A percentile compares a stretch with the other conserved stretches of the same genome.
These are phyloP conservation scores for Ophiobolus disseminans DNA, from an alignment of 2,329 filamentous ascomycete genomes.

Conservation along the genomic window DNA sequence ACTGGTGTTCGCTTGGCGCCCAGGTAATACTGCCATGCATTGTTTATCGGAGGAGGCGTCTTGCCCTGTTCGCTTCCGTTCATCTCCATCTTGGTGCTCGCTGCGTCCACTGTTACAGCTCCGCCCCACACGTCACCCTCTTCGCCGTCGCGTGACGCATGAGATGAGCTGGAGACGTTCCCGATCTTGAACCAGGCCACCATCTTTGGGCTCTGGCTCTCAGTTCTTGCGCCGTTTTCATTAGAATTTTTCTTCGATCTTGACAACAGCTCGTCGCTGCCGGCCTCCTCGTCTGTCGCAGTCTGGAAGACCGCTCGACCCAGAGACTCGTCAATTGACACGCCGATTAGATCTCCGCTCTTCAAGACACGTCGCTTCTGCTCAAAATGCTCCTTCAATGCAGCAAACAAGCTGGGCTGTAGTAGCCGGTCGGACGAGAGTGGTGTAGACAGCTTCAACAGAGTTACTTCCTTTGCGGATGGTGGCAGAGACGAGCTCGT, in stretches of 20 bases:
- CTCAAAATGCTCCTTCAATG: conserved; percentile 88
- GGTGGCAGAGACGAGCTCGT: conserved; percentile 61
- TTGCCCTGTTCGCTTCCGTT: conserved; percentile 85
- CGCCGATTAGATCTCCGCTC: conserved; percentile 84
- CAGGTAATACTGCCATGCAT: conserved; percentile 89
- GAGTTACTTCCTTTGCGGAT: conserved; percentile 77
- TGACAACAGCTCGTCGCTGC: conserved; percentile 61
- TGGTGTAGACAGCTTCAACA: conserved; percentile 88
- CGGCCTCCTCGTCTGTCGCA: conserved; percentile 73
- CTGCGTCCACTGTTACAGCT: conserved; percentile 83
- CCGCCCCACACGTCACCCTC: conserved; percentile 82
- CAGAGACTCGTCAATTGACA: conserved; percentile 85
- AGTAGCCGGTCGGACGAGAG: conserved; percentile 84
- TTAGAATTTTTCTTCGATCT: conserved; percentile 49
- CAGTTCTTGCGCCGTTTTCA: conserved; percentile 20
- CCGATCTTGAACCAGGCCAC: conserved; percentile 95
- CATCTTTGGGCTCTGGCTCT: conserved; percentile 35
- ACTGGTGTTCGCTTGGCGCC: conserved; percentile 73
- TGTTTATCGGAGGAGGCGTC: conserved; percentile 77
- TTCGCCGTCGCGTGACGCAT: conserved; percentile 64
- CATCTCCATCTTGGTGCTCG: conserved; percentile 87
- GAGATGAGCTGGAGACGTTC: conserved; percentile 59
- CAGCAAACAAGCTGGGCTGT: conserved; percentile 84
- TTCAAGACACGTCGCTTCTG: conserved; percentile 81
- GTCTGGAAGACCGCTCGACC: conserved; percentile 81